Evolutionary conservation across 129 eudicot species (phyloP).

Genomic region (sunflower (Helianthus annuus)): DNA sequence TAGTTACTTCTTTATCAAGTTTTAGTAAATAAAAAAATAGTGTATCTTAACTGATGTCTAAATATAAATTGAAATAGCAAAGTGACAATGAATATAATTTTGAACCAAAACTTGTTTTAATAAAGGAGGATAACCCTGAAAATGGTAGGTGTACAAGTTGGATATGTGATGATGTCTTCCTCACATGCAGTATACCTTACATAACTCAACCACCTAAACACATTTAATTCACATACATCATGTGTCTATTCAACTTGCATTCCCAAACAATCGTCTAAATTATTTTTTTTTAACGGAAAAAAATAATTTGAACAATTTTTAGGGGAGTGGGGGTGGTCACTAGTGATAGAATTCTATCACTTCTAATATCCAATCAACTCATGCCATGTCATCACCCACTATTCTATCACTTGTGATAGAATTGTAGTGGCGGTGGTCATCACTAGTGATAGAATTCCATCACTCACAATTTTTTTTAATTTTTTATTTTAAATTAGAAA

Average conservation of each 20-base stretch:
- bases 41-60: neutral
- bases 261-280: neutral
- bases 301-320: no score
- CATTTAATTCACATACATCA: constrained; percentile 18
- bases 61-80: neutral
- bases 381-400: no score
- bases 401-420: no score
- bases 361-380: no score
- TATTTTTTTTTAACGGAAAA: neutral
- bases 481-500: no score
- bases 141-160: constrained; percentile 18
- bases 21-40: neutral
- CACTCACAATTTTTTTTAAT: no score
- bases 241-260: constrained; percentile 25
- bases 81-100: neutral
- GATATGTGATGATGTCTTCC: constrained; percentile 23
- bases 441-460: no score
- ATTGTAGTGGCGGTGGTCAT: no score
- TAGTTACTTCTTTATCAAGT: neutral
- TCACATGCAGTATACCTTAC: constrained; percentile 19
- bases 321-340: no score
- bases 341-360: no score
- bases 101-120: constrained; percentile 11
- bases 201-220: constrained; percentile 30
- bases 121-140: constrained; percentile 14